Evolutionary conservation across 2,329 filamentous ascomycete genomes (phyloP).

Genomic region (Claviceps purpurea): DNA sequence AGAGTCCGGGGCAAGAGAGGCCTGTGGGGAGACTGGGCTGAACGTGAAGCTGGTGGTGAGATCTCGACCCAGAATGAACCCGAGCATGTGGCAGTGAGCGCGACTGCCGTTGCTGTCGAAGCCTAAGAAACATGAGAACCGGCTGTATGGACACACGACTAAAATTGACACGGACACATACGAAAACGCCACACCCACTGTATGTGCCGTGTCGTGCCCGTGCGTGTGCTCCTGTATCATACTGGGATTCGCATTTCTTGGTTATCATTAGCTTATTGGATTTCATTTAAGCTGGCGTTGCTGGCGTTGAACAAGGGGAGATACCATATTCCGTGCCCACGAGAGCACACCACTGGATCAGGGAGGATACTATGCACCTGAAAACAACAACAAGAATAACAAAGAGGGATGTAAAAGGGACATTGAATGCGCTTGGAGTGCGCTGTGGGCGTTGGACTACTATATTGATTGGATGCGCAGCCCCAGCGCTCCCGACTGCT

Average conservation of each 20-base stretch:
- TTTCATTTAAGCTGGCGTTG: slow-evolving; percentile 20
- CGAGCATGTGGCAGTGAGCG: slow-evolving; percentile 19
- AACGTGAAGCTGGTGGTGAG: slow-evolving; percentile 54
- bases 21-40: slow-evolving; percentile 96
- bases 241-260: slow-evolving; percentile 21
- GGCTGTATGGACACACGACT: slow-evolving; percentile 5
- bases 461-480: not conserved
- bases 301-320: slow-evolving; percentile 11
- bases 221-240: slow-evolving; percentile 17
- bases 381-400: not conserved
- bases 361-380: slow-evolving; percentile 5
- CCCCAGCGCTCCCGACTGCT: not conserved
- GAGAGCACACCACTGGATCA: slow-evolving; percentile 9
- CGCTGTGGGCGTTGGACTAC: not conserved
- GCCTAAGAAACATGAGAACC: slow-evolving; percentile 13
- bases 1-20: slow-evolving; percentile 80
- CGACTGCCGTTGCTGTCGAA: slow-evolving; percentile 23
- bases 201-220: not conserved
- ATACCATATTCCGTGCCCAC: slow-evolving; percentile 23
- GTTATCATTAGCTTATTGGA: slow-evolving; percentile 15
- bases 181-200: slow-evolving; percentile 2
- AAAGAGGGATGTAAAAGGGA: slow-evolving; percentile 8
- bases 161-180: not conserved
- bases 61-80: slow-evolving; percentile 38
- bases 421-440: slow-evolving; percentile 4